A percentile compares a stretch with the other conserved stretches of the same genome.
These are phyloP conservation scores for Abrus precatorius DNA, from an alignment of 306 rosid genomes.

Conservation along the genomic window DNA sequence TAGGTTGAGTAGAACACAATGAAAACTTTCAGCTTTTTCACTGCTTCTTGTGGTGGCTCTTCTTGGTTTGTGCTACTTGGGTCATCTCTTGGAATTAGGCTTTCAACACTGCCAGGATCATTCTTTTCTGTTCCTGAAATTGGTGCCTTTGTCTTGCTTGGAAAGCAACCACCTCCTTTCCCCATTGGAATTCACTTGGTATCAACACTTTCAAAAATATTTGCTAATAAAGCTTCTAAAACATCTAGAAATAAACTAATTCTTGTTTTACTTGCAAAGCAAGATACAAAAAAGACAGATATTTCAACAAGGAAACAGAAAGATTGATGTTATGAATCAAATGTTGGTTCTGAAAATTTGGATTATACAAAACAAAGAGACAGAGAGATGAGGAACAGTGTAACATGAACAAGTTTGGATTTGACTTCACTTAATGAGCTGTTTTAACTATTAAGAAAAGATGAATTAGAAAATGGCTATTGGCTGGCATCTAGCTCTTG, in stretches of 20 bases:
- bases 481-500: constrained; percentile 46
- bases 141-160: constrained; percentile 68
- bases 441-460: constrained; percentile 32
- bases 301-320: constrained; percentile 15
- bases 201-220: neutral
- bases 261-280: constrained; percentile 36
- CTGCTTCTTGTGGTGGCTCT: neutral
- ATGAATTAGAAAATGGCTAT: constrained; percentile 35
- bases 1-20: constrained; percentile 81
- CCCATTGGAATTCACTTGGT: constrained; percentile 58
- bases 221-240: neutral
- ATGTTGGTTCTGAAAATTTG: constrained; percentile 35
- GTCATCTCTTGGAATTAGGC: constrained; percentile 33
- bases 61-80: constrained; percentile 42
- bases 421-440: constrained; percentile 53
- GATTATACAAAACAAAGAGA: constrained; percentile 12
- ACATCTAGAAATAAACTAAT: constrained; percentile 3
- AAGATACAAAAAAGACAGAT: constrained; percentile 26
- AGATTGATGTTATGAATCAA: constrained; percentile 10
- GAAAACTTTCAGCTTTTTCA: constrained; percentile 62
- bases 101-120: constrained; percentile 48
- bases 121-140: constrained; percentile 48
- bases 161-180: constrained; percentile 79
- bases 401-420: constrained; percentile 41
- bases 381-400: constrained; percentile 35